Evolutionary conservation across 345 rosid genomes (phyloP).

Genomic region (Clausena lansium): DNA sequence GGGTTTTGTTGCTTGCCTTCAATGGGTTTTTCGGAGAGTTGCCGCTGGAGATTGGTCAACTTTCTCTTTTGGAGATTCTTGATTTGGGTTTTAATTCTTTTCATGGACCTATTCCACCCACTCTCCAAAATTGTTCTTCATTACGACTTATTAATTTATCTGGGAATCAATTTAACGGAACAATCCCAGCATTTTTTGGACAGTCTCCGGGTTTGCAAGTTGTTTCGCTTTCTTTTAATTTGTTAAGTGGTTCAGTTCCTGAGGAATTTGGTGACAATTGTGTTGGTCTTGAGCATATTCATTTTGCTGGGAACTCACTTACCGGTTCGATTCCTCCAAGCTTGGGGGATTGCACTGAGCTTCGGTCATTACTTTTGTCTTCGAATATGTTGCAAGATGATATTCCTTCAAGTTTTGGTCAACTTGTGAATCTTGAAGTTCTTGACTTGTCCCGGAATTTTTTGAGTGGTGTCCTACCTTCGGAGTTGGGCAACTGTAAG

Average conservation of each 20-base stretch:
- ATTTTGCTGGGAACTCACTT: conserved; percentile 37
- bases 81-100: conserved; percentile 53
- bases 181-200: conserved; percentile 30
- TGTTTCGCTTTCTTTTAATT: conserved; percentile 35
- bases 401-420: conserved; percentile 35
- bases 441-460: conserved; percentile 45
- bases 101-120: conserved; percentile 29
- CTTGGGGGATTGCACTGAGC: conserved; percentile 39
- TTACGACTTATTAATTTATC: conserved; percentile 39
- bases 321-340: conserved; percentile 38
- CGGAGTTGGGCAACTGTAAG: conserved; percentile 34
- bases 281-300: conserved; percentile 37
- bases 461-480: conserved; percentile 46
- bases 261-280: conserved; percentile 34
- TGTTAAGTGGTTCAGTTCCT: conserved; percentile 37
- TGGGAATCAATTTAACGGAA: conserved; percentile 41
- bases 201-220: conserved; percentile 22
- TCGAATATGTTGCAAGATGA: conserved; percentile 42
- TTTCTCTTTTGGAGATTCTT: conserved; percentile 39
- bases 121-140: conserved; percentile 35
- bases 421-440: conserved; percentile 38
- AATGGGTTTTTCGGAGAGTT: conserved; percentile 40
- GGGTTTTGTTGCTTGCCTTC: conserved; percentile 39
- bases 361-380: conserved; percentile 34
- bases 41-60: conserved; percentile 40